phyloP scores from a whole-genome alignment of 768 basidiomycete genomes.

The Termitomyces sp. region DNA sequence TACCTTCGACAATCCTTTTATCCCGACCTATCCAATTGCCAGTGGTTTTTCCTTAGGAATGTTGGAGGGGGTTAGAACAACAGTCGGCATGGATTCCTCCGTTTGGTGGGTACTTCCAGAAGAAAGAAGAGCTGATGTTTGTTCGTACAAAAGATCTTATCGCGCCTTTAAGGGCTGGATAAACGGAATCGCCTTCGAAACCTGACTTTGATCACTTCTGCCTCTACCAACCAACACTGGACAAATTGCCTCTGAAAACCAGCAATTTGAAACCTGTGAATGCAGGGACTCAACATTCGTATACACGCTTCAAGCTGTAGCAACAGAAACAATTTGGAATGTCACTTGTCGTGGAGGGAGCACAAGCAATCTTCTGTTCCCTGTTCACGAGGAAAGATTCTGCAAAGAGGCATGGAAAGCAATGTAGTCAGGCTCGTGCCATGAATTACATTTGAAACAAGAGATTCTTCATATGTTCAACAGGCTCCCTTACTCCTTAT shows the following conservation, averaged over 20 bases:
- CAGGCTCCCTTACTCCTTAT: not conserved
- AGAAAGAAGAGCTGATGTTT: not conserved
- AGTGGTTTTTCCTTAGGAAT: not conserved
- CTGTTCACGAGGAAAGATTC: slow-evolving; percentile 14
- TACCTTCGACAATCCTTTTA: slow-evolving; percentile 1
- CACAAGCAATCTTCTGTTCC: slow-evolving; percentile 9
- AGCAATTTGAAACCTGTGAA: not conserved
- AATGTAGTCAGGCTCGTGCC: not conserved
- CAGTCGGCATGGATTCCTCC: not conserved
- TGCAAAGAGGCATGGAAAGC: slow-evolving; percentile 12
- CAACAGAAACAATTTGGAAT: slow-evolving; percentile 5
- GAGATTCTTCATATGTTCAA: not conserved
- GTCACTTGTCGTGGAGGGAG: slow-evolving; percentile 8
- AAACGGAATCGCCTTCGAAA: not conserved
- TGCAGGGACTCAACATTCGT: not conserved
- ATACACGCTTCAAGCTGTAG: slow-evolving; percentile 1
- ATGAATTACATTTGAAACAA: not conserved
- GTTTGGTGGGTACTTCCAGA: slow-evolving; percentile 5
- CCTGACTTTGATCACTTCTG: not conserved
- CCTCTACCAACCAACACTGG: slow-evolving; percentile 3
- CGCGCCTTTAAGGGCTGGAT: not conserved
- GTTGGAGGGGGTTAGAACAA: not conserved
- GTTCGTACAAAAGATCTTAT: slow-evolving; percentile 3
- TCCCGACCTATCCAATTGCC: not conserved
- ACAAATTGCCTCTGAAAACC: not conserved